phyloP scores from a whole-genome alignment of 2,329 filamentous ascomycete species.

The Aureobasidium sp. region DNA sequence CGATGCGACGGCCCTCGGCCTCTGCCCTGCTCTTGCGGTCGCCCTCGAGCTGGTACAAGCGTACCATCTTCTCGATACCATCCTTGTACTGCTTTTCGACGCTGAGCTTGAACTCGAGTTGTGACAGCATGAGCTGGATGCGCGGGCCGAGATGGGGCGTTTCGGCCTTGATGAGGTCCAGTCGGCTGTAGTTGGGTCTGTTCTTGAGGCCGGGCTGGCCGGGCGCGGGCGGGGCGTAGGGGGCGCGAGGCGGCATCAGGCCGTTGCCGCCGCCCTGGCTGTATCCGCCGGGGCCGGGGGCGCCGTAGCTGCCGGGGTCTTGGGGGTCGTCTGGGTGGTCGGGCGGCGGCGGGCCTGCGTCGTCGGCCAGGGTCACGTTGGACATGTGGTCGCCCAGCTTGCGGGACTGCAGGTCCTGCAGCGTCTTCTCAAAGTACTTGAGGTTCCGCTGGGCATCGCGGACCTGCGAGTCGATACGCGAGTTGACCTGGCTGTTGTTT shows the following conservation, averaged over 20 bases:
- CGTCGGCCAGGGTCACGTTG: slow-evolving; percentile 54
- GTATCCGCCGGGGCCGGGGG: slow-evolving; percentile 43
- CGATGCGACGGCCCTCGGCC: slow-evolving; percentile 77
- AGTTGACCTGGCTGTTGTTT: slow-evolving; percentile 83
- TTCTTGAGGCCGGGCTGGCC: slow-evolving; percentile 64
- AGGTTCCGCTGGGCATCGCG: slow-evolving; percentile 89
- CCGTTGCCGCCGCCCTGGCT: slow-evolving; percentile 57
- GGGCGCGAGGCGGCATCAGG: slow-evolving; percentile 71
- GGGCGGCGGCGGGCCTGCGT: slow-evolving; percentile 26
- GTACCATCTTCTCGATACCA: slow-evolving; percentile 98
- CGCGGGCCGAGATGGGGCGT: slow-evolving; percentile 90
- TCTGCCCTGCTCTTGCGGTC: slow-evolving; percentile 93
- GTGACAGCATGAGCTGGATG: slow-evolving; percentile 97
- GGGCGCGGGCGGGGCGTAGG: slow-evolving; percentile 65
- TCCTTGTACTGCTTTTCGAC: slow-evolving; percentile 99
- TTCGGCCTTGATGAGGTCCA: slow-evolving; percentile 98
- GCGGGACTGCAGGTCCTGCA: slow-evolving; percentile 79
- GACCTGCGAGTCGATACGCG: slow-evolving; percentile 86
- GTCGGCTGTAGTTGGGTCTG: slow-evolving; percentile 88
- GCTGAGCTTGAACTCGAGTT: slow-evolving; percentile 96
- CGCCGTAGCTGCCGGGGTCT: slow-evolving; percentile 43
- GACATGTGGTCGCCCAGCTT: slow-evolving; percentile 60
- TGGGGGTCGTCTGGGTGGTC: slow-evolving; percentile 8
- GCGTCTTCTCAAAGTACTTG: slow-evolving; percentile 87
- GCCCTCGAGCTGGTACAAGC: slow-evolving; percentile 92